Evolutionary conservation across 2,329 filamentous ascomycete genomes (phyloP).

Genomic region (Colletotrichum endophyticum): DNA sequence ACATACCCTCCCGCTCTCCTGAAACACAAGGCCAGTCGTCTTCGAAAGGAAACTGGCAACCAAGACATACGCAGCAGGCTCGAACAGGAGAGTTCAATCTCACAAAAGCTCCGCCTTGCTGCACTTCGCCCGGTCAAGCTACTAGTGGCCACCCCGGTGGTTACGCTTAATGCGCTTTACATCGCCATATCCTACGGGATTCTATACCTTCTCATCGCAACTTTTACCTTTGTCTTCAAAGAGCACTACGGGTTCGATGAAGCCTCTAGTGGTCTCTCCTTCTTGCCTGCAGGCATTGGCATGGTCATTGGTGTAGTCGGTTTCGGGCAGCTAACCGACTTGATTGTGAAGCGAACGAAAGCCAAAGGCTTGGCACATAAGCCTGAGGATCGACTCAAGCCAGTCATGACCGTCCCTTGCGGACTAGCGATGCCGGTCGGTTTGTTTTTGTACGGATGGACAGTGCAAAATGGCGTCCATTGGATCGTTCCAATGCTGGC

Average conservation of each 20-base stretch:
- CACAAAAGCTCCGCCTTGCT: not conserved
- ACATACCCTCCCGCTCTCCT: not conserved
- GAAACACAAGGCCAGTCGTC: not conserved
- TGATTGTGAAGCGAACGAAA: not conserved
- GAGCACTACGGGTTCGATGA: not conserved
- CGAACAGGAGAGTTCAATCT: not conserved
- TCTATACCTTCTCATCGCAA: not conserved
- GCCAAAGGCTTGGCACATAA: not conserved
- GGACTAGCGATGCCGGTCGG: not conserved
- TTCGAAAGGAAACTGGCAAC: not conserved
- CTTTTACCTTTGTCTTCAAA: not conserved
- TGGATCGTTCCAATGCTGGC: not conserved
- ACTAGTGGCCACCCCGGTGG: not conserved
- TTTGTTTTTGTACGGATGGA: not conserved
- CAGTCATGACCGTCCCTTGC: not conserved
- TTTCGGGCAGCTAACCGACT: not conserved
- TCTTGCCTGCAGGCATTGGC: not conserved
- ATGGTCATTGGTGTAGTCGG: not conserved
- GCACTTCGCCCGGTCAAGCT: not conserved
- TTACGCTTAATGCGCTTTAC: not conserved
- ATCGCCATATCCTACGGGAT: not conserved
- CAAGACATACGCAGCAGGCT: not conserved
- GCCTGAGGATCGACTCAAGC: not conserved
- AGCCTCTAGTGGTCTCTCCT: not conserved
- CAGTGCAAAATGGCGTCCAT: not conserved